Evolutionary conservation across 1,284 basidiomycete genomes (phyloP).

Genomic region (Salmacisia buchloeana): DNA sequence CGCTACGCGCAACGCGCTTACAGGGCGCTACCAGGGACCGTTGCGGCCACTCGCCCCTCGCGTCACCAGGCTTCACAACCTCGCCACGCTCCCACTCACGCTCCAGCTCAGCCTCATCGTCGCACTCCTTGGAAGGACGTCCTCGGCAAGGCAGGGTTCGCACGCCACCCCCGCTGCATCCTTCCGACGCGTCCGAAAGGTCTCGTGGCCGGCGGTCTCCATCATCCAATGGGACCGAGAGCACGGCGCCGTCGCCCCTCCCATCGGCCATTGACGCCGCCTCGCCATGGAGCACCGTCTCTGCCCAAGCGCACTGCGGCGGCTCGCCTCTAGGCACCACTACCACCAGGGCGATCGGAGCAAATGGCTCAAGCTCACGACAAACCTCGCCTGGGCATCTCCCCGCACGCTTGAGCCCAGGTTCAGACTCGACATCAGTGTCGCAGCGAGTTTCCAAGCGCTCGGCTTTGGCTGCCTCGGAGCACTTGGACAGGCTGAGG

Average conservation of each 20-base stretch:
- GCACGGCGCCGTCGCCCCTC: background rate
- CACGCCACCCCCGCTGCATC: no score
- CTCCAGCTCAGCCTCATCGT: no score
- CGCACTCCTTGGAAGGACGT: no score
- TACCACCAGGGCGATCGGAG: background rate
- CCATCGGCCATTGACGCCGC: background rate
- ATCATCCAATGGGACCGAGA: no score
- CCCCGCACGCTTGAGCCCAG: background rate
- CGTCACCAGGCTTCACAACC: no score
- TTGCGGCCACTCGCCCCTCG: no score
- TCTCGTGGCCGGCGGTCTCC: no score
- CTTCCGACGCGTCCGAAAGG: no score
- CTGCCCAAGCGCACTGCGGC: background rate
- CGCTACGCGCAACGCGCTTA: no score
- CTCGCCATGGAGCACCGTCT: background rate
- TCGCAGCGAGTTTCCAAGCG: background rate
- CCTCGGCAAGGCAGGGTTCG: no score
- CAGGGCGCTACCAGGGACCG: no score
- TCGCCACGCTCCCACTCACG: no score
- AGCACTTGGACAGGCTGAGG: background rate
- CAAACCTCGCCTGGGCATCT: background rate
- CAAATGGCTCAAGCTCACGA: background rate
- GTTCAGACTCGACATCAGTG: background rate
- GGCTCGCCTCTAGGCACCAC: background rate
- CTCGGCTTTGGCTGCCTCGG: background rate